Evolutionary conservation across 768 basidiomycete species (phyloP), one percentile per base, ranked within the genome.

Genomic region (Trametes maxima): DNA sequence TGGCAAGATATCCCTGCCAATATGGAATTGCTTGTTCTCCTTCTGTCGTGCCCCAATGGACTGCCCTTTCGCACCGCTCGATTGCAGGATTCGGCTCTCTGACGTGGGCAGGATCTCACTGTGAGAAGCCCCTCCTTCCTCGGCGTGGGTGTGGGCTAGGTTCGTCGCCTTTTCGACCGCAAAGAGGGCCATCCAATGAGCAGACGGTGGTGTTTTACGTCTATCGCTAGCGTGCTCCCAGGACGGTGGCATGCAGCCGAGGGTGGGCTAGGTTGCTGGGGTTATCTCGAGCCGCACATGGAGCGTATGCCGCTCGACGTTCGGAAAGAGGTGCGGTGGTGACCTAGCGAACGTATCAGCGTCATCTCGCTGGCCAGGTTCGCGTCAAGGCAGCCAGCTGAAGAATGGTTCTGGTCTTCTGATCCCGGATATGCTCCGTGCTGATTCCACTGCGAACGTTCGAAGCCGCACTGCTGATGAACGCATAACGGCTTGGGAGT

Each of bases 351-450:
- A 33, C 28, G 28, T 33, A 6, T 16, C 21, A 11, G 6, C 43
- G 55, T 57, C 46, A 57, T 48, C 12, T 25, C 35, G 47, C 22
- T 40, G 3, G 19, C n/a, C 47, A 19, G 16, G n/a, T 19, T 44
- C 21, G 43, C 17, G 16, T 14, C 8, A 21, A 39, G 14, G 37
- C 14, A 10, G 47, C 45, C 39, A 47, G 49, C 13, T 28, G 54
- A 24, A 49, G 56, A 40, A 28, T 48, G 53, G 37, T 57, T 57
- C 54, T 49, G 22, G 37, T 37, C 8, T 53, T 47, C 57, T 63
- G 62, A 54, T 63, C 28, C 53, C 62, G 62, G 62, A 49, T 63
- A 63, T 63, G 62, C 46, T 63, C 62, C 62, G 62, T 63, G 57
- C 42, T 39, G 57, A 51, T 62, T 51, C 60, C 39, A 61, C 40